Evolutionary conservation across 331 rosid genomes (phyloP).

Genomic region (Acacia pycnantha): DNA sequence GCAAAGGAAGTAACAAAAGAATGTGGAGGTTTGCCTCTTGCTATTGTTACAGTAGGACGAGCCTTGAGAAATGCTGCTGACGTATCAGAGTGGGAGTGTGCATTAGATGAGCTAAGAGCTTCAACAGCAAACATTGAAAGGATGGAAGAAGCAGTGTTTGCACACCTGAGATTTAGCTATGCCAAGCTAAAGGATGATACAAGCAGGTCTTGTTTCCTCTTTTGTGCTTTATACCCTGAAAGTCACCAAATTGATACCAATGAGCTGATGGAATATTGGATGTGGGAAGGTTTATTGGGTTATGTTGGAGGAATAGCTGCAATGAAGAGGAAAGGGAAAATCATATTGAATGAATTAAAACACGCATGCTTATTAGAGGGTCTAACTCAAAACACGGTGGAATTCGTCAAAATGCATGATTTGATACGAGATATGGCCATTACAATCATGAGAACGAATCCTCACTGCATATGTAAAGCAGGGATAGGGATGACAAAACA

Average conservation of each 20-base stretch:
- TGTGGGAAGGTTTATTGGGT: slow-evolving; percentile 1
- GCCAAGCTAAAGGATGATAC: not conserved
- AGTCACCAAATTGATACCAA: not conserved
- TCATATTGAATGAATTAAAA: not conserved
- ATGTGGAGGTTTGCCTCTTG: not conserved
- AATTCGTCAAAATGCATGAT: not conserved
- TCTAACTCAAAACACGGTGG: not conserved
- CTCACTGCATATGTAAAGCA: not conserved
- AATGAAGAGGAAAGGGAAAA: not conserved
- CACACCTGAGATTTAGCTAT: not conserved
- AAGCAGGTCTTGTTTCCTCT: slow-evolving; percentile 5
- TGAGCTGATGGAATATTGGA: slow-evolving; percentile 2
- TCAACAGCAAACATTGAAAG: not conserved
- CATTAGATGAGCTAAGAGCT: not conserved
- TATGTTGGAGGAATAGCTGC: not conserved
- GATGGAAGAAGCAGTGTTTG: slow-evolving; percentile 4
- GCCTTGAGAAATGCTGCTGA: not conserved
- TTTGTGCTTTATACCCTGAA: slow-evolving; percentile 5
- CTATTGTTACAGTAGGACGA: not conserved
- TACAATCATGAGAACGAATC: not conserved
- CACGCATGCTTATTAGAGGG: not conserved
- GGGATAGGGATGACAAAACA: not conserved
- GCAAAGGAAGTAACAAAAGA: not conserved
- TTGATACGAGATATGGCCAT: not conserved
- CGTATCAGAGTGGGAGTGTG: not conserved